Evolutionary conservation across 306 rosid genomes (phyloP), one percentile per base, ranked within the genome.

Genomic region (Vigna reflexopilosa): DNA sequence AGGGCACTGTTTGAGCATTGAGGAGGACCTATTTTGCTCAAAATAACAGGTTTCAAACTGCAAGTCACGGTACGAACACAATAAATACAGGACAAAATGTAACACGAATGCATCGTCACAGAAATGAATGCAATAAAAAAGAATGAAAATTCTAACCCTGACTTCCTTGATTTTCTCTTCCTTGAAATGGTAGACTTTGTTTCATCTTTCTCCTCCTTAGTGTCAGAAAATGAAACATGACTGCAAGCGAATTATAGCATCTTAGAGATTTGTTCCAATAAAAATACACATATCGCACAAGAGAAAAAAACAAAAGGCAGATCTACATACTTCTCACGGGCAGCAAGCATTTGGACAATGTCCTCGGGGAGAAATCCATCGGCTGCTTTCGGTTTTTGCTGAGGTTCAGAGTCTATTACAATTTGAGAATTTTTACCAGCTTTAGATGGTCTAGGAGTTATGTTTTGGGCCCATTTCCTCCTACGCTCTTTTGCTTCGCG

Each of bases 271-370:
- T 40, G 30, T 36, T 47, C 38, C n/a, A 76, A 70, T 48, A 28
- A 22, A 9, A 6, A 80, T 28, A 73, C 38, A 73, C 26, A 82
- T n/a, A 49, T 36, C 20, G 59, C 22, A 47, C n/a, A 14, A 73
- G 32, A 56, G 11, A 19, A 19, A 66, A 10, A 66, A 14, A 50
- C n/a, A 42, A 81, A 64, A 9, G 14, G 56, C 8, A 62, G 76
- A n/a, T 38, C 83, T 68, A 81, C 89, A 79, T 86, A 86, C 97
- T 94, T 95, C 85, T 93, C 99, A n/a, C 88, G 89, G 19, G 92
- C 85, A 45, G 89, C 93, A 80, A 95, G 91, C 90, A 85, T 77
- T 70, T 91, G 86, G 42, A 95, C 99, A 32, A 95, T 88, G 85
- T 82, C 73, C 13, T 85, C 66, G 2, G 99, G 96, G 77, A 95